Evolutionary conservation across 1,284 basidiomycete genomes (phyloP).

Genomic region (Flammula alnicola): DNA sequence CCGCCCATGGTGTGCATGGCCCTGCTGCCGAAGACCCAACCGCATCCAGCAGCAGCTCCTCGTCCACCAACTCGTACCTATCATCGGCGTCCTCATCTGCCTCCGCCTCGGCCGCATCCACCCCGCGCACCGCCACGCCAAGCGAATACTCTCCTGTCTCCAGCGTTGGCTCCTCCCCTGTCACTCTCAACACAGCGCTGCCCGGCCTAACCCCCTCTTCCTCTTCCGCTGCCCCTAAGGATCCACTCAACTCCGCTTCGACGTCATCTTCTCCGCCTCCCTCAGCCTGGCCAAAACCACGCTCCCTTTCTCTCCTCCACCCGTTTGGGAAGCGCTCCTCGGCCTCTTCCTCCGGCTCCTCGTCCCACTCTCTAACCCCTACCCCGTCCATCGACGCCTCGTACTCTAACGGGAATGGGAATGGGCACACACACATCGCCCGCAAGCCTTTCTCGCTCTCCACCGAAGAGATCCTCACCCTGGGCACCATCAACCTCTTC

Average conservation of each 20-base stretch:
- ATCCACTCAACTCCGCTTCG: constrained; percentile 9
- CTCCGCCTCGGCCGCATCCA: constrained; percentile 26
- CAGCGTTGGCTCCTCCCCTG: constrained; percentile 21
- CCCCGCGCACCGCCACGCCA: constrained; percentile 25
- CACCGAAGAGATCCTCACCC: constrained; percentile 46
- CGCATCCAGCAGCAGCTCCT: constrained; percentile 16
- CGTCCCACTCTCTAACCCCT: constrained; percentile 37
- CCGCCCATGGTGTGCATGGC: no score
- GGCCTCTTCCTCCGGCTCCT: constrained; percentile 32
- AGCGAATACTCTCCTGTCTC: constrained; percentile 26
- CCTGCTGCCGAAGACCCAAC: not conserved
- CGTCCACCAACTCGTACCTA: constrained; percentile 18
- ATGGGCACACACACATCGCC: constrained; percentile 23
- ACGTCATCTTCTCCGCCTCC: constrained; percentile 28
- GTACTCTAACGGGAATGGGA: constrained; percentile 21
- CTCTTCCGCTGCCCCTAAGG: constrained; percentile 14
- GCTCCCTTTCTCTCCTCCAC: constrained; percentile 36
- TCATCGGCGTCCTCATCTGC: constrained; percentile 27
- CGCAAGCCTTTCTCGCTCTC: constrained; percentile 30
- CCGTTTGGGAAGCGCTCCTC: constrained; percentile 36
- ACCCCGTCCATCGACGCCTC: constrained; percentile 34
- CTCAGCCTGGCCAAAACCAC: constrained; percentile 39
- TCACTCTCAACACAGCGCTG: constrained; percentile 15
- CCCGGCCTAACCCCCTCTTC: constrained; percentile 23
- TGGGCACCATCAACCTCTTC: constrained; percentile 53